Conservation (phyloP, 2,329 filamentous ascomycete species). For the Nannizziopsis barbatae region DNA sequence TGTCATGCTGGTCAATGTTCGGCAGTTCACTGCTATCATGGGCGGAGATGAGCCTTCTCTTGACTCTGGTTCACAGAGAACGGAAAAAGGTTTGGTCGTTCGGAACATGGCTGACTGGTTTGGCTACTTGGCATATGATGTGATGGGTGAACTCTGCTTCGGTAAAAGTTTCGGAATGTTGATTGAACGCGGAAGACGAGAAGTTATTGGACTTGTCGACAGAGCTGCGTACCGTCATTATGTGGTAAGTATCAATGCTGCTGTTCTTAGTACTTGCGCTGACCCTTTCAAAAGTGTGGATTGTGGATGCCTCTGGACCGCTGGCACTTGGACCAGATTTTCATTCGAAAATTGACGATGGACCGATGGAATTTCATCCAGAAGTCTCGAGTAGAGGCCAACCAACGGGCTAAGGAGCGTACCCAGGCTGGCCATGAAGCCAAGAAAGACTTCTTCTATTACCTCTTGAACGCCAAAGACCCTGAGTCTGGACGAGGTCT, state of each 20-base stretch:
- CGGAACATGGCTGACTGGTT: constrained; percentile 24
- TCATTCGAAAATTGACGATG: constrained; percentile 16
- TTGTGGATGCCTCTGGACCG: constrained; percentile 15
- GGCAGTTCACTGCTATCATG: constrained; percentile 14
- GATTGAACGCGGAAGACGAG: constrained; percentile 40
- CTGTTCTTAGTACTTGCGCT: constrained; percentile 2
- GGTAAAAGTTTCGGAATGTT: constrained; percentile 35
- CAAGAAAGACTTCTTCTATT: constrained; percentile 41
- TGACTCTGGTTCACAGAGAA: constrained; percentile 10
- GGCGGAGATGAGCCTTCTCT: constrained; percentile 16
- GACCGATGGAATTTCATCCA: constrained; percentile 16
- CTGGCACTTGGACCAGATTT: constrained; percentile 15
- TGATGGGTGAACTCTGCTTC: constrained; percentile 29
- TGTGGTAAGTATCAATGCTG: constrained; percentile 43
- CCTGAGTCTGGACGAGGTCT: constrained; percentile 36
- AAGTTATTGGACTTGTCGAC: constrained; percentile 56
- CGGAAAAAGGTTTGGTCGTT: constrained; percentile 11
- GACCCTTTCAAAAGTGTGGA: constrained; percentile 15
- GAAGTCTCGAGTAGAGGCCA: constrained; percentile 30
- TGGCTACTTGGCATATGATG: constrained; percentile 27
- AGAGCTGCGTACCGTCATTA: constrained; percentile 50
- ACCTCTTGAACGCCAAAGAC: constrained; percentile 39
- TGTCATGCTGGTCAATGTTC: constrained; percentile 16
- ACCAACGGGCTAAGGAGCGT: constrained; percentile 27
- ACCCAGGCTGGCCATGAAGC: constrained; percentile 22